A percentile compares a stretch with the other conserved stretches of the same genome.
These are phyloP conservation scores for Triangularia verruculosa DNA, from an alignment of 2,329 filamentous ascomycete genomes.

Conservation along the genomic window DNA sequence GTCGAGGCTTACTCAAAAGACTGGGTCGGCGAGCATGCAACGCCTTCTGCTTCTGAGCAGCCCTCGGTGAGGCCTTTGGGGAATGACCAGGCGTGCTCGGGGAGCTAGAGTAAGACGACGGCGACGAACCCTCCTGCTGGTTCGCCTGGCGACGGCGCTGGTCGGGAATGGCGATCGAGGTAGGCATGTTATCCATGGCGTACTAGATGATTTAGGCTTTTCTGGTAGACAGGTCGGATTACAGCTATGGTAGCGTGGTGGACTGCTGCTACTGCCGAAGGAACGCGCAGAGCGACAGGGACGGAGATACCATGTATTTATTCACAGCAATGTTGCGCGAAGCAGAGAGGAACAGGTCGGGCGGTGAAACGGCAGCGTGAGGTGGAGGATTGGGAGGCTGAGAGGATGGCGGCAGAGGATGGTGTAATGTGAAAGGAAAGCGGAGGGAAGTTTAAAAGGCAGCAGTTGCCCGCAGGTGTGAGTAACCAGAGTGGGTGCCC, in stretches of 20 bases:
- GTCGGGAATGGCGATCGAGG: constrained; percentile 66
- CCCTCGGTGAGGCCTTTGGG: constrained; percentile 33
- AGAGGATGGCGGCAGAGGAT: background rate
- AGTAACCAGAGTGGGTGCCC: background rate
- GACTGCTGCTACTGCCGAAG: constrained; percentile 20
- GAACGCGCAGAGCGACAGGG: constrained; percentile 24
- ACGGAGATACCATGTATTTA: constrained; percentile 25
- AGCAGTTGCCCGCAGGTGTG: background rate
- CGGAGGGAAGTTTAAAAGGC: background rate
- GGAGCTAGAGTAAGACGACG: constrained; percentile 58
- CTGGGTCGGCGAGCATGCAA: constrained; percentile 58
- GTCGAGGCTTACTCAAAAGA: constrained; percentile 53
- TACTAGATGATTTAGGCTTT: background rate
- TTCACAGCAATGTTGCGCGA: background rate
- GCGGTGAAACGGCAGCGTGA: background rate
- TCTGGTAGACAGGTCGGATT: background rate
- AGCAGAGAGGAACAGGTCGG: constrained; percentile 1
- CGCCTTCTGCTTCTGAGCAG: constrained; percentile 41
- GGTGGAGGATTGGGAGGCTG: background rate
- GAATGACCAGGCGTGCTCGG: constrained; percentile 45
- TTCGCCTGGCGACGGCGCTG: constrained; percentile 32
- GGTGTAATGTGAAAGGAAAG: background rate
- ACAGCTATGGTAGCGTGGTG: background rate
- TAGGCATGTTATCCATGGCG: constrained; percentile 51
- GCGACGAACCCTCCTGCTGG: constrained; percentile 50